Evolutionary conservation across 2,329 filamentous ascomycete species (phyloP), one percentile per base, ranked within the genome.

Genomic region (Diplodia seriata): DNA sequence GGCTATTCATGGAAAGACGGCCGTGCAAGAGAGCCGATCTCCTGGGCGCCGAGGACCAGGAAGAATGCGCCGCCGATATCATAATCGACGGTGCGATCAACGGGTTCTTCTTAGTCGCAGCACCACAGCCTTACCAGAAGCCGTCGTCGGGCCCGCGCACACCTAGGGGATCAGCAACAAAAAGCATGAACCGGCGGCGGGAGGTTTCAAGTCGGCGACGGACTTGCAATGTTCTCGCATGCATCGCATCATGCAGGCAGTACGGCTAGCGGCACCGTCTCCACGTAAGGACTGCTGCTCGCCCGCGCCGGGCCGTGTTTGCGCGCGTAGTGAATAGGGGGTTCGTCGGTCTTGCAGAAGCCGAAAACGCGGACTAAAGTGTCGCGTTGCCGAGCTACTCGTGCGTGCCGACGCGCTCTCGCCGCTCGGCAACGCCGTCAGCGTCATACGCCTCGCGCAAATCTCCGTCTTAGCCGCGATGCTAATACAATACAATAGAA

Each of bases 321-420:
- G 54, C 54, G 54, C 54, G 54, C 54, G 54, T 56, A 56, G 54
- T n/a, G n/a, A 56, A 56, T 56, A 56, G 54, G 54, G 54, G 54
- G 1, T 12, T 9, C 9, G n/a, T 55, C 29, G 14, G 18, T 36
- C 31, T 20, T 14, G 20, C 40, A 43, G 40, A 43, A 43, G 40
- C 40, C 40, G 40, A 43, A 12, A 5, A 8, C 1, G 47, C 15
- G 7, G 11, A n/a, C 23, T 4, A 14, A 15, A 56, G n/a, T 40
- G 47, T 63, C 59, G 59, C 59, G 26, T 63, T 59, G 36, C 36
- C 33, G 54, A 33, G 15, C 29, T 26, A 4, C 26, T 4, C 26
- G 26, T 26, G 26, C 26, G 26, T 26, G 26, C 26, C 26, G 26
- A 26, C 26, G 26, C 26, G 26, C 26, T 26, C 26, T 26, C 7